Conservation (phyloP, 305 asterid genomes). For the Striga hermonthica region DNA sequence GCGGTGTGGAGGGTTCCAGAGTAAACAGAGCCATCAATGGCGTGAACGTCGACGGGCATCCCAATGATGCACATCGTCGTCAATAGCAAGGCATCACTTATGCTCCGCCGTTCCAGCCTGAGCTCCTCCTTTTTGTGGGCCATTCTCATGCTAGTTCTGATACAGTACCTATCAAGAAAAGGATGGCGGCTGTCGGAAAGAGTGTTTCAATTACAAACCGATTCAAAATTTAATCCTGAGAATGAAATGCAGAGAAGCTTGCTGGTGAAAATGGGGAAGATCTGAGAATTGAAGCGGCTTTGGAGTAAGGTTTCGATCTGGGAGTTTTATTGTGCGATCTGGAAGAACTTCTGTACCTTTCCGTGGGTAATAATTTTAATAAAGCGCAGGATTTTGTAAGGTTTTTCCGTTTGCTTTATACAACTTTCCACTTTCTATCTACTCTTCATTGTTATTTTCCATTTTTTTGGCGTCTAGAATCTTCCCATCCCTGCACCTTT, state of each 20-base stretch:
- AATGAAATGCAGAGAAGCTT: neutral
- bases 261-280: neutral
- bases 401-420: no score
- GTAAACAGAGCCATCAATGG: conserved; percentile 74
- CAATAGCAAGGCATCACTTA: conserved; percentile 58
- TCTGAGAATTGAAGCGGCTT: neutral
- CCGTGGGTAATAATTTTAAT: no score
- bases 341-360: no score
- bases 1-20: conserved; percentile 84
- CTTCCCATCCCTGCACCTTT: no score
- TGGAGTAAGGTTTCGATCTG: neutral
- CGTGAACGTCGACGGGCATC: conserved; percentile 73
- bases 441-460: no score
- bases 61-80: conserved; percentile 74
- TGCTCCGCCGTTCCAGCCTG: conserved; percentile 39
- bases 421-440: no score
- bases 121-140: conserved; percentile 52
- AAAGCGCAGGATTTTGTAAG: no score
- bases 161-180: neutral
- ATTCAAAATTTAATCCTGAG: no score
- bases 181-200: no score
- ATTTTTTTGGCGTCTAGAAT: no score
- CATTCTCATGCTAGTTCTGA: conserved; percentile 31
- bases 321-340: no score
- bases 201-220: no score